Evolutionary conservation across 2,329 filamentous ascomycete genomes (phyloP), one percentile per base, ranked within the genome.

Genomic region (Pseudogymnoascus pannorum): DNA sequence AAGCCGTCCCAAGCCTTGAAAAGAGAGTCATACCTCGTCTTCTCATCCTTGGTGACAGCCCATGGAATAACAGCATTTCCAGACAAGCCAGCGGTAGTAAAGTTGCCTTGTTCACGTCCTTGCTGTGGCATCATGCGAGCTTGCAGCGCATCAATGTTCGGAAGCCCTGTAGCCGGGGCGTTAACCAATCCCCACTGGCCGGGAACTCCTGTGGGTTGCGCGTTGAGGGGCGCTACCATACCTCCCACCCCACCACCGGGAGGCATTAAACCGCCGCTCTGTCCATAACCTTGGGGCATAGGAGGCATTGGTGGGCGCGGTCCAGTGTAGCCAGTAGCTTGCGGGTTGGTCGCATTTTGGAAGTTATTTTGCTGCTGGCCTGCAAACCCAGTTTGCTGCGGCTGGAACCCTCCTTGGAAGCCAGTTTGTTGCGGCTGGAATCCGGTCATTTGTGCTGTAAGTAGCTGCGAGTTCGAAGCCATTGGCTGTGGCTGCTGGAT

Each of bases 111-210:
- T 74, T 97, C 94, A 35, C 94, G 88, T 48, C 94, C 94, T 68
- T 90, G 86, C 72, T 99, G 93, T 20, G 94, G 94, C 93, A 99
- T 97, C 86, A 99, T 94, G 64, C 92, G 89, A 62, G 91, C 88
- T 70, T 96, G 91, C 58, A 99, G 77, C 20, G 91, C 89, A 72
- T 97, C 92, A 59, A 99, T 95, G 68, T 97, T 97, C 1, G 94
- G 94, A 65, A 99, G 77, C 1, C 93, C 94, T 40, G 86, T 88
- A 4, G 92, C 84, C 1, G 94, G 94, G 1, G 92, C 89, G 74
- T 99, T 99, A 31, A 97, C 94, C 60, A 97, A 84, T n/a, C 94
- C 94, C 94, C 94, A 99, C 72, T 97, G 94, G 12, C 94, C 94
- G 5, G 94, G 93, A 35, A 85, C 79, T 9, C 94, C 94, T 2